phyloP scores from a whole-genome alignment of 306 rosid genomes.

The Vachellia pachyceras region DNA sequence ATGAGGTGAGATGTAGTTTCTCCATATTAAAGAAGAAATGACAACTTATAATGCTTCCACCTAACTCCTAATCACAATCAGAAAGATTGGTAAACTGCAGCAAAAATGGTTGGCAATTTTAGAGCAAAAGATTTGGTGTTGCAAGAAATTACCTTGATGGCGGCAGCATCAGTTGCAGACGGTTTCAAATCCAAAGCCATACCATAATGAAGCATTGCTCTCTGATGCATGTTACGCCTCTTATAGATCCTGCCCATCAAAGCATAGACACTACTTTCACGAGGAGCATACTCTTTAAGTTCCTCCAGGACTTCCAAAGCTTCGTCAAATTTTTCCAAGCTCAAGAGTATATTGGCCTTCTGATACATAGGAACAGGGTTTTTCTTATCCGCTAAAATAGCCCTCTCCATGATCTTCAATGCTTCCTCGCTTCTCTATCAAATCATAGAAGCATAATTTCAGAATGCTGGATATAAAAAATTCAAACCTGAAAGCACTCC shows the following conservation, averaged over 20 bases:
- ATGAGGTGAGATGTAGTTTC: background rate
- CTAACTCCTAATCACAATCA: conserved; percentile 17
- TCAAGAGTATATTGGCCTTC: conserved; percentile 87
- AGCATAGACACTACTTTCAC: conserved; percentile 94
- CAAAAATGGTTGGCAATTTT: background rate
- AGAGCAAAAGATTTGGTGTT: conserved; percentile 24
- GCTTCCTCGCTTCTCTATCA: conserved; percentile 89
- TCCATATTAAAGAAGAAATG: conserved; percentile 10
- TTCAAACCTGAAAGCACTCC: conserved; percentile 25
- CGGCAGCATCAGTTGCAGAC: conserved; percentile 90
- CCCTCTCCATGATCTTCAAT: conserved; percentile 85
- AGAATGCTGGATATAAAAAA: conserved; percentile 23
- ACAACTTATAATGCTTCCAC: conserved; percentile 3
- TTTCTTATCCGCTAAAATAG: conserved; percentile 90
- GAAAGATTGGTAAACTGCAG: background rate
- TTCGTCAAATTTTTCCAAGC: conserved; percentile 76
- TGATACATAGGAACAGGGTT: conserved; percentile 99
- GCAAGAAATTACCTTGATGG: conserved; percentile 70
- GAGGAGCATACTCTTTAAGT: conserved; percentile 89
- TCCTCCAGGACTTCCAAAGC: conserved; percentile 89
- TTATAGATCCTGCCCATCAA: conserved; percentile 94
- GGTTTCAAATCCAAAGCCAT: conserved; percentile 98
- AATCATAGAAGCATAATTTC: conserved; percentile 35
- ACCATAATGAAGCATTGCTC: conserved; percentile 94
- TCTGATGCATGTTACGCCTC: conserved; percentile 84